These are phyloP conservation scores for Suaeda aralocaspica DNA, from an alignment of 148 eudicot genomes.

Conservation along the genomic window DNA sequence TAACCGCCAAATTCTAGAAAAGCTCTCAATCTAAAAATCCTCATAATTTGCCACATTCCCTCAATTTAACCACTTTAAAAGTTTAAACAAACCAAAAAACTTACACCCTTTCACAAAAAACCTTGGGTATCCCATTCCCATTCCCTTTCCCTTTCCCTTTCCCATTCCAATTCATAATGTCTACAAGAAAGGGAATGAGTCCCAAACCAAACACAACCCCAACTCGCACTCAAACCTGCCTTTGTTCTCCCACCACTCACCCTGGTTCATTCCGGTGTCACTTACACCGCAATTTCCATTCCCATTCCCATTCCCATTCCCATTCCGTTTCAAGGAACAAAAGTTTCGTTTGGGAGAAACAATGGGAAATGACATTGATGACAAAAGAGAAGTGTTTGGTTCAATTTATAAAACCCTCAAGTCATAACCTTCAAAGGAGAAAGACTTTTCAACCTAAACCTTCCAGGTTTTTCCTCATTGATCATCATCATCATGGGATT, in stretches of 20 bases:
- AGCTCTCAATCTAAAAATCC: neutral
- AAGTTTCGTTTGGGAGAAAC: neutral
- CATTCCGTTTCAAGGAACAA: neutral
- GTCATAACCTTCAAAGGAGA: slow-evolving; percentile 38
- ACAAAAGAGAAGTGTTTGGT: slow-evolving; percentile 34
- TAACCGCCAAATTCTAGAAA: too few relatives aligned
- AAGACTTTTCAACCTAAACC: slow-evolving; percentile 41
- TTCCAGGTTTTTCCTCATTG: slow-evolving; percentile 32
- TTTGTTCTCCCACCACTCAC: slow-evolving; percentile 53
- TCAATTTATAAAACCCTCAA: slow-evolving; percentile 41
- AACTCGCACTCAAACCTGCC: slow-evolving; percentile 28
- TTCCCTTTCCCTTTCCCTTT: neutral
- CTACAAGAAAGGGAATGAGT: slow-evolving; percentile 4
- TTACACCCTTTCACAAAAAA: neutral
- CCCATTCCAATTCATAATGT: neutral
- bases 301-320: too few relatives aligned
- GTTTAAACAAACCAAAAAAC: neutral
- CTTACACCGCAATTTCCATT: slow-evolving; percentile 33
- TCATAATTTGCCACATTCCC: slow-evolving; percentile 5
- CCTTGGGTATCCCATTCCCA: too few relatives aligned
- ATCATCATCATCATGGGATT: slow-evolving; percentile 1
- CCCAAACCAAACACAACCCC: neutral
- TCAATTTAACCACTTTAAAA: neutral
- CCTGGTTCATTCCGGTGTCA: slow-evolving; percentile 59
- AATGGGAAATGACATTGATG: slow-evolving; percentile 20